Evolutionary conservation across 805 yeast species (phyloP).

Genomic region (Candida germanica): DNA sequence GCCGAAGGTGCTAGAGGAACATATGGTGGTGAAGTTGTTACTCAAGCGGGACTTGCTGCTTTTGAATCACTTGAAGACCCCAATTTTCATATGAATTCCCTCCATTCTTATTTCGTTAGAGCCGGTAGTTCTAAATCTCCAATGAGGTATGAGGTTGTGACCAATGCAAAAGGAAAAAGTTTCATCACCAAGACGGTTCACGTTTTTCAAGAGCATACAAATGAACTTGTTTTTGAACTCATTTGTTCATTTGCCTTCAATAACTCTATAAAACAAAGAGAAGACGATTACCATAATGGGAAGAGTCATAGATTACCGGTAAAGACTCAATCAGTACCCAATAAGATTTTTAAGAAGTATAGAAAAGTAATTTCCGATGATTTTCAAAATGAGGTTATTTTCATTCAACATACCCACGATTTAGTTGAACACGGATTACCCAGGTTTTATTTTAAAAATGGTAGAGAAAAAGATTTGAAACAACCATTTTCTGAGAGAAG

Average conservation of each 20-base stretch:
- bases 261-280: conserved; percentile 20
- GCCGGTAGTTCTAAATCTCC: conserved; percentile 27
- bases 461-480: conserved; percentile 1
- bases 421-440: conserved; percentile 26
- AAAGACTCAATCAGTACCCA: conserved; percentile 25
- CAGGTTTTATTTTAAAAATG: conserved; percentile 15
- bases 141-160: conserved; percentile 30
- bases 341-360: conserved; percentile 20
- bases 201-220: conserved; percentile 25
- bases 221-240: conserved; percentile 26
- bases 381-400: not conserved
- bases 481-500: conserved; percentile 18
- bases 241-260: conserved; percentile 31
- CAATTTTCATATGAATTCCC: conserved; percentile 34
- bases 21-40: conserved; percentile 39
- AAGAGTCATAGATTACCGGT: conserved; percentile 26
- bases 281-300: conserved; percentile 13
- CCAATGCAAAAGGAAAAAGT: conserved; percentile 29
- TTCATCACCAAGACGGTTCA: conserved; percentile 32
- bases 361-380: conserved; percentile 12
- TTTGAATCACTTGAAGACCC: conserved; percentile 23
- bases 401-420: conserved; percentile 23
- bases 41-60: conserved; percentile 35
- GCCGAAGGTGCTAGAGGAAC: conserved; percentile 28
- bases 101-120: conserved; percentile 38